Evolutionary conservation across 2,329 filamentous ascomycete species (phyloP).

Genomic region (Colletotrichum truncatum): DNA sequence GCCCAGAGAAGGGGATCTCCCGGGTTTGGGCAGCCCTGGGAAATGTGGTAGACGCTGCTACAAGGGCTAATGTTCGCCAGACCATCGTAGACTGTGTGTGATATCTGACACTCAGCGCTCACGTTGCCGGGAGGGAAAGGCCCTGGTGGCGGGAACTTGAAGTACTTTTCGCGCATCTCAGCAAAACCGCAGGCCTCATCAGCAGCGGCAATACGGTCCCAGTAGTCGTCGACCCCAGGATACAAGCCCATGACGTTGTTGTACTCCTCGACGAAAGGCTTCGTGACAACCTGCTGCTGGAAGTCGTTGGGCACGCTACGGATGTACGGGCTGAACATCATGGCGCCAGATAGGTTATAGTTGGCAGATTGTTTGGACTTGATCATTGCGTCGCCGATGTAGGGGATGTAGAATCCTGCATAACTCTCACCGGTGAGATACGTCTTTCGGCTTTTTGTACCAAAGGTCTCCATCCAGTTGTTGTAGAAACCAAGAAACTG

Average conservation of each 20-base stretch:
- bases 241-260: slow-evolving; percentile 70
- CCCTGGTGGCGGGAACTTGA: slow-evolving; percentile 75
- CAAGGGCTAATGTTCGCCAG: slow-evolving; percentile 74
- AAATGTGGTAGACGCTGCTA: slow-evolving; percentile 82
- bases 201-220: slow-evolving; percentile 58
- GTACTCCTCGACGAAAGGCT: slow-evolving; percentile 70
- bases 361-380: slow-evolving; percentile 71
- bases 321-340: slow-evolving; percentile 74
- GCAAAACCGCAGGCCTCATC: slow-evolving; percentile 72
- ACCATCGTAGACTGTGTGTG: slow-evolving; percentile 60
- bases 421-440: slow-evolving; percentile 81
- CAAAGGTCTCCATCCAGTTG: slow-evolving; percentile 78
- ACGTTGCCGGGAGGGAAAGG: slow-evolving; percentile 57
- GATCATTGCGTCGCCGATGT: slow-evolving; percentile 78
- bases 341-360: slow-evolving; percentile 73
- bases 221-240: slow-evolving; percentile 53
- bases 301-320: slow-evolving; percentile 62
- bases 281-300: slow-evolving; percentile 56
- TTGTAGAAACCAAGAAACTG: slow-evolving; percentile 83
- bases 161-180: slow-evolving; percentile 66
- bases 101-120: slow-evolving; percentile 63
- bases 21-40: slow-evolving; percentile 74
- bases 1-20: slow-evolving; percentile 78
- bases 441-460: slow-evolving; percentile 73
- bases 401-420: slow-evolving; percentile 74